Percentiles rank a stretch among this genome's conserved stretches.
phyloP scores from a whole-genome alignment of 768 basidiomycete species.

The Tulasnella sp. region DNA sequence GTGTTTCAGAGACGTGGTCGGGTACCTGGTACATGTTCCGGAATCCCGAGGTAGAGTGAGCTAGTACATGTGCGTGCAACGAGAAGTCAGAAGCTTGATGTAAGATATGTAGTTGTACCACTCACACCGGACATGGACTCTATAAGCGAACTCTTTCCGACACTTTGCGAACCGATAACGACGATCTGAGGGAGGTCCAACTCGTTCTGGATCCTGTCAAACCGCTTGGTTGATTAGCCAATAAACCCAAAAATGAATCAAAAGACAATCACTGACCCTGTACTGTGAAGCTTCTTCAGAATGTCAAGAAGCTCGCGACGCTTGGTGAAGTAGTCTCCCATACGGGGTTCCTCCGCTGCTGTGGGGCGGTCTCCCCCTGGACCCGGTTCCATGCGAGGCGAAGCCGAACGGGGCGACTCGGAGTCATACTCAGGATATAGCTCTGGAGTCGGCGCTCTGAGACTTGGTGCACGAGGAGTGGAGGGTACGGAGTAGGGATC shows the following conservation, averaged over 20 bases:
- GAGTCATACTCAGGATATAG: background rate
- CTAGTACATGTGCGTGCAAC: no score
- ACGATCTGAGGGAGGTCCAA: constrained; percentile 64
- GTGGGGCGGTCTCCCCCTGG: no score
- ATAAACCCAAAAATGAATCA: background rate
- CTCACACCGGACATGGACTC: constrained; percentile 47
- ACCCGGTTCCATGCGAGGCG: no score
- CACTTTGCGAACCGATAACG: constrained; percentile 60
- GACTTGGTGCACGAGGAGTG: no score
- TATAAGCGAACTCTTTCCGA: constrained; percentile 67
- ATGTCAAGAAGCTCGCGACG: constrained; percentile 3
- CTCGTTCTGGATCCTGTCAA: constrained; percentile 25
- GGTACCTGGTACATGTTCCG: constrained; percentile 72
- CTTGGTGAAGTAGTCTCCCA: background rate
- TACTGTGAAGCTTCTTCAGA: constrained; percentile 1
- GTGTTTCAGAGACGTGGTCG: no score
- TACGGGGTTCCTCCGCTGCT: background rate
- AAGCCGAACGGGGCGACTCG: no score
- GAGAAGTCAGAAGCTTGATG: background rate
- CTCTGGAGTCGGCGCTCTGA: background rate
- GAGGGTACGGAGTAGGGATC: no score
- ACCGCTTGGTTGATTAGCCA: background rate
- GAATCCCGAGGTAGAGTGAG: constrained; percentile 58
- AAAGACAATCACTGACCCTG: background rate
- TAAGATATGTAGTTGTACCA: background rate